Evolutionary conservation across 1,139 yeast species (phyloP).

Genomic region (Scheffersomyces stambukii): DNA sequence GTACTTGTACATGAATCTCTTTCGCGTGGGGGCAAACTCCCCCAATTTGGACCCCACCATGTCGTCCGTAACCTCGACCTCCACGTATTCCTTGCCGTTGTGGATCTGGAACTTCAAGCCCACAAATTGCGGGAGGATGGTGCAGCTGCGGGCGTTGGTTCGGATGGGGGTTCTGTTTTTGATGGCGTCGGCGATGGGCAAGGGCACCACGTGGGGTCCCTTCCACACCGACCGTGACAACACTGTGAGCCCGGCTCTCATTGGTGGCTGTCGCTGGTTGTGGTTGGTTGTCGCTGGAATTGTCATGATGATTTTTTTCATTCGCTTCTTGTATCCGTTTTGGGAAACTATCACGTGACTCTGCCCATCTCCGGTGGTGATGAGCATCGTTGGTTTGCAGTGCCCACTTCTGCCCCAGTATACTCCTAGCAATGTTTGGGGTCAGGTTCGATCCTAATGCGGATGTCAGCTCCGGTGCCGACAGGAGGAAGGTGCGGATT

Average conservation of each 20-base stretch:
- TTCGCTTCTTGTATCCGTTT: constrained; percentile 1
- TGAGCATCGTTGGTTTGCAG: not conserved
- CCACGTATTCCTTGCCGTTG: constrained; percentile 92
- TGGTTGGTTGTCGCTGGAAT: not conserved
- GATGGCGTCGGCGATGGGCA: constrained; percentile 83
- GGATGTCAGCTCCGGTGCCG: no score
- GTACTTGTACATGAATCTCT: constrained; percentile 79
- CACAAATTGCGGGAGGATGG: constrained; percentile 91
- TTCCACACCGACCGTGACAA: constrained; percentile 70
- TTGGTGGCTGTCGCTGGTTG: no score
- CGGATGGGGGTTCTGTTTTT: constrained; percentile 80
- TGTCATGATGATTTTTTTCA: constrained; percentile 1
- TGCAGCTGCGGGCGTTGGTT: constrained; percentile 92
- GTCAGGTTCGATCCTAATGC: constrained; percentile 62
- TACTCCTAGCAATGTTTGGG: constrained; percentile 47
- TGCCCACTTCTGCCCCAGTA: not conserved
- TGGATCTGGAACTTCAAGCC: constrained; percentile 93
- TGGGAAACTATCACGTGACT: not conserved
- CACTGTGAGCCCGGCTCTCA: not conserved
- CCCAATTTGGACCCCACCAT: constrained; percentile 98
- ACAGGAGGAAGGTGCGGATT: constrained; percentile 3
- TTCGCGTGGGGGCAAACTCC: constrained; percentile 91
- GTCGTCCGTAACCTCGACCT: constrained; percentile 81
- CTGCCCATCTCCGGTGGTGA: not conserved
- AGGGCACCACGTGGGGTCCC: constrained; percentile 92